A percentile compares a stretch with the other conserved stretches of the same genome.
phyloP scores from a whole-genome alignment of 495 filamentous ascomycete species.

The Penicillium daleae region DNA sequence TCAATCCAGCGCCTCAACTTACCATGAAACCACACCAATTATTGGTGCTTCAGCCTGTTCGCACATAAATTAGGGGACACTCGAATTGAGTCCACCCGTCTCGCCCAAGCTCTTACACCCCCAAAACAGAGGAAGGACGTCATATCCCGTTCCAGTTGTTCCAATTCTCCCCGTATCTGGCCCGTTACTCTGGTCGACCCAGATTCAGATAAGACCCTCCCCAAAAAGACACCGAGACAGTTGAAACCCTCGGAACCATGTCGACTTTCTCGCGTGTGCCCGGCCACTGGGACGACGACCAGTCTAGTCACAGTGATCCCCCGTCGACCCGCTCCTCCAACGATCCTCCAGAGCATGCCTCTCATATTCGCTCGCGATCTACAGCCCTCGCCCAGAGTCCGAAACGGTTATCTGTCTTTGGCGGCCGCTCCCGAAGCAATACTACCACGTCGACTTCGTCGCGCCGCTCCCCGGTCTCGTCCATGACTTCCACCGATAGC shows the following conservation, averaged over 20 bases:
- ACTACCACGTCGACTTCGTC: slow-evolving; percentile 48
- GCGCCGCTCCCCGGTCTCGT: slow-evolving; percentile 43
- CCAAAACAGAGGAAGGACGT: background rate
- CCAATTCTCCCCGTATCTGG: background rate
- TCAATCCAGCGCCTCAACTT: background rate
- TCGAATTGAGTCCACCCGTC: slow-evolving; percentile 2
- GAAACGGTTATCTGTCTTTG: slow-evolving; percentile 49
- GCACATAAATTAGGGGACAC: slow-evolving; percentile 19
- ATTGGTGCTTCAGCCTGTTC: slow-evolving; percentile 13
- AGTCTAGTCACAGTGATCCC: slow-evolving; percentile 34
- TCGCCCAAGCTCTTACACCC: background rate
- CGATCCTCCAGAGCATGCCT: slow-evolving; percentile 42
- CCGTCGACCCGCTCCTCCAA: slow-evolving; percentile 44
- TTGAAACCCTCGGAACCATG: background rate
- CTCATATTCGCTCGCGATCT: slow-evolving; percentile 48
- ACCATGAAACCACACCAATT: slow-evolving; percentile 28
- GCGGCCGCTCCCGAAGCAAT: slow-evolving; percentile 49
- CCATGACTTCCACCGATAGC: slow-evolving; percentile 45
- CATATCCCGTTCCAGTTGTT: too few species aligned
- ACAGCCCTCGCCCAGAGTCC: slow-evolving; percentile 46
- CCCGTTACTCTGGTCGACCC: background rate
- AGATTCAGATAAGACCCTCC: background rate
- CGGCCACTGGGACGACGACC: slow-evolving; percentile 33
- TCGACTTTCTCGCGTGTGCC: slow-evolving; percentile 9
- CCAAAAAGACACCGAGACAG: background rate